These are phyloP conservation scores for Escovopsis weberi DNA, from an alignment of 2,329 filamentous ascomycete species.

Conservation along the genomic window DNA sequence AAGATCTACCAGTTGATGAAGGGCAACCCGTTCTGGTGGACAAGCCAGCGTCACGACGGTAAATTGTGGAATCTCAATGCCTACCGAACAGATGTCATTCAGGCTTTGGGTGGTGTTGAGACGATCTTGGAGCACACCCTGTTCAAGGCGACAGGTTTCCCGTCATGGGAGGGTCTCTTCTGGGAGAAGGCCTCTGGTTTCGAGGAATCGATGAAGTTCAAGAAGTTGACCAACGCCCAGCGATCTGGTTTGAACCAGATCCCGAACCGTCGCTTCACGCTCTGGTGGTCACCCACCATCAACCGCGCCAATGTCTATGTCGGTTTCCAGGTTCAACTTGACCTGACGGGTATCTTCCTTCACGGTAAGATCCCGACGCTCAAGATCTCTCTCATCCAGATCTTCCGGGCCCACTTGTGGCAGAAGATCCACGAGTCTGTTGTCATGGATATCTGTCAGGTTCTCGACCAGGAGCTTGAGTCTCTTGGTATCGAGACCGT, in stretches of 20 bases:
- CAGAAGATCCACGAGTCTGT: constrained; percentile 99
- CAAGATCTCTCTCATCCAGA: constrained; percentile 96
- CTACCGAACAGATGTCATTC: constrained; percentile 92
- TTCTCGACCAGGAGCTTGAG: constrained; percentile 94
- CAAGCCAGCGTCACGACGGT: constrained; percentile 88
- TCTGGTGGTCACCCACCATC: constrained; percentile 95
- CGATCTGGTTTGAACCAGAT: constrained; percentile 96
- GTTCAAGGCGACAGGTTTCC: constrained; percentile 94
- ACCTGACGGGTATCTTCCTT: constrained; percentile 95
- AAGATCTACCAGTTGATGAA: constrained; percentile 99
- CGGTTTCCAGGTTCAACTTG: constrained; percentile 97
- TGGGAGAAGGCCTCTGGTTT: constrained; percentile 60
- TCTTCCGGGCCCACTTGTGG: constrained; percentile 99
- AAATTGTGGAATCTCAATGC: constrained; percentile 96
- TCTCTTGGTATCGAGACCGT: constrained; percentile 93
- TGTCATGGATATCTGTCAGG: constrained; percentile 97
- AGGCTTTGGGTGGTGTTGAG: constrained; percentile 89
- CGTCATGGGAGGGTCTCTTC: constrained; percentile 92
- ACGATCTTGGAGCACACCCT: constrained; percentile 94
- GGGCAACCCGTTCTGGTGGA: constrained; percentile 99
- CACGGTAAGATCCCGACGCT: constrained; percentile 97
- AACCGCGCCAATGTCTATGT: constrained; percentile 96
- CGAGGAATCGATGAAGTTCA: constrained; percentile 77
- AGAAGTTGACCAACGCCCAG: constrained; percentile 96
- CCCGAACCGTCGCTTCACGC: constrained; percentile 91